These are phyloP conservation scores for Cenchrus purpureus DNA, from an alignment of 176 grass and related monocot species.

Conservation along the genomic window DNA sequence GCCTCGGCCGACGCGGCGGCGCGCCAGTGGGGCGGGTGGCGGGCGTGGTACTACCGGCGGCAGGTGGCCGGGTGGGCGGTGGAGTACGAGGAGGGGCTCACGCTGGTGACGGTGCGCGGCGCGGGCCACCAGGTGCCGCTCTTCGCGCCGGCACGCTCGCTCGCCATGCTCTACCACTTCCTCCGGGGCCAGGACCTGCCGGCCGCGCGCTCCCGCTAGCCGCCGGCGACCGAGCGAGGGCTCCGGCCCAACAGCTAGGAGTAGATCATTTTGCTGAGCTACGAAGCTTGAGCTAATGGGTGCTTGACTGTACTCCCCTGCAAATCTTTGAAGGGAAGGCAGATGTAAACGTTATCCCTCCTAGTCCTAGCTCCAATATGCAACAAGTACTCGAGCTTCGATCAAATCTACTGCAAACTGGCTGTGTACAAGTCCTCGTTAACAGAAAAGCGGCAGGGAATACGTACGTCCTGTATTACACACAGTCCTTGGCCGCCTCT, in stretches of 20 bases:
- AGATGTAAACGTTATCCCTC: neutral
- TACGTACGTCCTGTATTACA: neutral
- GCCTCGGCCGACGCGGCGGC: neutral
- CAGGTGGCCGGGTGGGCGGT: conserved; percentile 87
- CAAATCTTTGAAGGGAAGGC: neutral
- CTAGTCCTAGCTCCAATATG: too few species aligned
- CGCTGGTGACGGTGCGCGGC: conserved; percentile 81
- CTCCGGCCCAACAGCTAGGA: neutral
- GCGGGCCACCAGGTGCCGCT: conserved; percentile 93
- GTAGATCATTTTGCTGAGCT: neutral
- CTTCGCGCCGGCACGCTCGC: conserved; percentile 65
- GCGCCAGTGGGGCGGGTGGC: conserved; percentile 55
- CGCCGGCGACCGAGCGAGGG: too few species aligned
- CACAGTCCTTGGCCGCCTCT: neutral
- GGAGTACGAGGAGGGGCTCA: conserved; percentile 83
- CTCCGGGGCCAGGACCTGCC: conserved; percentile 60
- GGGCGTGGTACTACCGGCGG: conserved; percentile 80
- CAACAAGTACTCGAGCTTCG: neutral
- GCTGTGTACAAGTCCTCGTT: neutral
- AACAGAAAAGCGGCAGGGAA: neutral
- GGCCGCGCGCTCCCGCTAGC: conserved; percentile 37
- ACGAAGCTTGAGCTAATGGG: neutral
- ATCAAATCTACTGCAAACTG: neutral
- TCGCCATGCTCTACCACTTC: conserved; percentile 80
- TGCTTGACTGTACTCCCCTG: neutral